Percentiles rank a stretch among this genome's conserved stretches.
Evolutionary conservation across 2,329 filamentous ascomycete species (phyloP).

Genomic region (Myriosclerotinia curreyana): DNA sequence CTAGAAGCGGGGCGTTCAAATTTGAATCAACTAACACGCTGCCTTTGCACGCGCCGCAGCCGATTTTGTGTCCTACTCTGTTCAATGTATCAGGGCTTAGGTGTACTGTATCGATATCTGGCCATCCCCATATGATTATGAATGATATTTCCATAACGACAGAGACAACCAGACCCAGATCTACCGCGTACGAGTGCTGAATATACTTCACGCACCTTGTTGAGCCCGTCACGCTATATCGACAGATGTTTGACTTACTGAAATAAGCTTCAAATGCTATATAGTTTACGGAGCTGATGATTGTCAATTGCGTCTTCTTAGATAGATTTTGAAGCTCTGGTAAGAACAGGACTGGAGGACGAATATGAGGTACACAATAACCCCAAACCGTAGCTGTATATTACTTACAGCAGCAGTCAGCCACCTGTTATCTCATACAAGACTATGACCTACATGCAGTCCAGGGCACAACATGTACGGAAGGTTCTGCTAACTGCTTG

Average conservation of each 20-base stretch:
- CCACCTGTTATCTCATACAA: neutral
- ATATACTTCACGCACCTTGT: neutral
- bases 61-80: neutral
- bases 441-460: neutral
- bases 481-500: neutral
- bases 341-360: neutral
- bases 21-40: neutral
- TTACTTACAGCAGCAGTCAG: neutral
- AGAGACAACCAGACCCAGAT: neutral
- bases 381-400: neutral
- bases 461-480: neutral
- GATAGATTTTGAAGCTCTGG: neutral
- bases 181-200: no score
- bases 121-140: neutral
- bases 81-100: neutral
- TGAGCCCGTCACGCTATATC: neutral
- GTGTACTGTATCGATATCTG: neutral
- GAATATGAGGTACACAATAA: neutral
- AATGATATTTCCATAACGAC: neutral
- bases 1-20: slow-evolving; percentile 12
- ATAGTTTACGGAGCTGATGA: neutral
- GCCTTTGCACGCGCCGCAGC: slow-evolving; percentile 1
- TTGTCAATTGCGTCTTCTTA: neutral
- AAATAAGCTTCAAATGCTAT: no score
- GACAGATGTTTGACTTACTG: neutral